Base-by-base conservation (phyloP, 768 basidiomycete species). In the Xerocomellus chrysenteron region DNA sequence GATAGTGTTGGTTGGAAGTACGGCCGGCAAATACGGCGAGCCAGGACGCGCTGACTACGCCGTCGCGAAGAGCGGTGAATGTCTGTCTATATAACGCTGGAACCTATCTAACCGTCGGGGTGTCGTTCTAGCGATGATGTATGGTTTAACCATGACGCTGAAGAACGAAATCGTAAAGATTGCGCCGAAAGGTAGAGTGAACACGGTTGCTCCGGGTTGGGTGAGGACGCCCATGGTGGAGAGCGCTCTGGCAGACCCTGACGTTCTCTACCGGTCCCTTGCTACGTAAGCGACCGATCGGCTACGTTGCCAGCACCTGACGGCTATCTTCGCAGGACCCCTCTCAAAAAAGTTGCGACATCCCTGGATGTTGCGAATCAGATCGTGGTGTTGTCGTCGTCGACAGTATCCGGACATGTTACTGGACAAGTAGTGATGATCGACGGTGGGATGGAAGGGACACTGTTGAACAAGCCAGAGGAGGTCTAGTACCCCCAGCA, bases 161-260 rank as follows among this genome's bases (percentile, higher is more conserved):
- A 90, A 91, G 73, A 91, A 90, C 68, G 88, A 92, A 71, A 89
- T 90, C 52, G 88, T 92, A 44, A 82, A 82, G 70, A 81, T 90
- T 56, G 87, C 88, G 0, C 85, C 87, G 0, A 77, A 70, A 52
- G 90, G 81, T 0, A 77, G 88, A n/a, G 87, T 90, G 4, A 90
- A 90, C 60, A 75, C 76, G 43, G 76, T 91, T 17, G 85, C 80
- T 0, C 88, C 89, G 5, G 87, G 87, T 6, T 88, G 84, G 83
- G 81, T 83, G 8, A 76, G 68, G 47, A 90, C 88, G 54, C 80
- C 83, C 0, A 85, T 83, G 82, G 85, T 79, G 0, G 81, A 80
- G 57, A 76, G 80, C 10, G 74, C 80, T 1, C 70, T 91, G 48
- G 77, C 82, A 52, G 75, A 90, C 60, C 82, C 82, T 0, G 54